A percentile compares a stretch with the other conserved stretches of the same genome.
phyloP scores from a whole-genome alignment of 305 asterid genomes.

The Fraxinus albicans region DNA sequence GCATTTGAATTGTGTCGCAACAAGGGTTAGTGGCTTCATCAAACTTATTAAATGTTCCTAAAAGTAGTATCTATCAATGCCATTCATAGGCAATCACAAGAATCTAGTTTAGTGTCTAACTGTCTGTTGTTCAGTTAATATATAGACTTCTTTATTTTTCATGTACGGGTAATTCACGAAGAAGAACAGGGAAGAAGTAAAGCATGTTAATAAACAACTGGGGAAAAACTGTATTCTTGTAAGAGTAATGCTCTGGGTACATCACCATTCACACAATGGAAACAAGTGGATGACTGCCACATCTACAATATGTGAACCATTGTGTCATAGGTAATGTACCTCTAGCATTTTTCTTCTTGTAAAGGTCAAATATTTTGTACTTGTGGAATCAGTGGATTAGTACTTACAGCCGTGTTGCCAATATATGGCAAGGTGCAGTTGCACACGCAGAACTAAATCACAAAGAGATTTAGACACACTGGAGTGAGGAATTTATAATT shows the following conservation, averaged over 20 bases:
- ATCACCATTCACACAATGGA: too few relatives aligned
- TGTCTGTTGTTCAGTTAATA: neutral
- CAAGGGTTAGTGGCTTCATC: neutral
- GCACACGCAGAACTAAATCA: neutral
- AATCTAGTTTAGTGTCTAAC: neutral
- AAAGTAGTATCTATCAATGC: neutral
- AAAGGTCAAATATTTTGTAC: too few relatives aligned
- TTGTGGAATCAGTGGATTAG: neutral
- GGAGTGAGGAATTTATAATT: neutral
- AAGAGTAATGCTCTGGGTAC: too few relatives aligned
- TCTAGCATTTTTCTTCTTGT: too few relatives aligned
- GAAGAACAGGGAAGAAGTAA: neutral
- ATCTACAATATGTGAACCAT: too few relatives aligned
- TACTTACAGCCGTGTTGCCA: neutral
- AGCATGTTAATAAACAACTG: neutral
- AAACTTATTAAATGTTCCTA: neutral
- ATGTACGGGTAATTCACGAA: neutral
- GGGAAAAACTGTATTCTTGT: neutral
- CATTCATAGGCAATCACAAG: neutral
- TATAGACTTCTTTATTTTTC: neutral
- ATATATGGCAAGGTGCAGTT: neutral
- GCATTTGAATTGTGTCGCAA: neutral
- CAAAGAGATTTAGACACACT: neutral
- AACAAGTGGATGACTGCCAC: too few relatives aligned
- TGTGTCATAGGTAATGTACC: too few relatives aligned